Evolutionary conservation across 2,329 filamentous ascomycete genomes (phyloP).

Genomic region (Tolypocladium ovalisporum): DNA sequence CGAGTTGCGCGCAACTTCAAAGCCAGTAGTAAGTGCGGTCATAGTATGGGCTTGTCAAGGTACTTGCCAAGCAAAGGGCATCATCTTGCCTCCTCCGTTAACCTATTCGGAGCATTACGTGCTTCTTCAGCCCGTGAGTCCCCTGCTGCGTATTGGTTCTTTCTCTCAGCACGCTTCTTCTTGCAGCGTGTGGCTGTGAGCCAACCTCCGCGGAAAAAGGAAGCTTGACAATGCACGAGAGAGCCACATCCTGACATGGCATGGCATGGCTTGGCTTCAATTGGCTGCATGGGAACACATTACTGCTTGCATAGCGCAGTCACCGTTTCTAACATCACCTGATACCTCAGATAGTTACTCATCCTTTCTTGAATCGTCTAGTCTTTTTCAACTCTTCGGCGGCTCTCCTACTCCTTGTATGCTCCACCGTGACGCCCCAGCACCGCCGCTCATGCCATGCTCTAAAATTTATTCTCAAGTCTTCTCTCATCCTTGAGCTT

Average conservation of each 20-base stretch:
- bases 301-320: background rate
- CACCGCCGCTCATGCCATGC: background rate
- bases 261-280: background rate
- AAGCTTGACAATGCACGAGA: background rate
- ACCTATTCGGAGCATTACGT: too few species aligned
- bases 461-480: slow-evolving; percentile 23
- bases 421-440: background rate
- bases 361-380: background rate
- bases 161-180: too few species aligned
- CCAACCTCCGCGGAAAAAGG: background rate
- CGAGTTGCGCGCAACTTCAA: too few species aligned
- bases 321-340: background rate
- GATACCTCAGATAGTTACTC: background rate
- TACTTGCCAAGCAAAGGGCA: too few species aligned
- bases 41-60: too few species aligned
- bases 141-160: too few species aligned
- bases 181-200: background rate
- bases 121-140: too few species aligned
- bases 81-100: too few species aligned
- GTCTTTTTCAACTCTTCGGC: background rate
- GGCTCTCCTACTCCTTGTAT: background rate
- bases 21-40: too few species aligned
- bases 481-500: slow-evolving; percentile 38
- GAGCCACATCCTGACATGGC: background rate
- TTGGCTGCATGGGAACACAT: background rate